These are phyloP conservation scores for Quercus robur DNA, from an alignment of 306 rosid genomes.

Conservation along the genomic window DNA sequence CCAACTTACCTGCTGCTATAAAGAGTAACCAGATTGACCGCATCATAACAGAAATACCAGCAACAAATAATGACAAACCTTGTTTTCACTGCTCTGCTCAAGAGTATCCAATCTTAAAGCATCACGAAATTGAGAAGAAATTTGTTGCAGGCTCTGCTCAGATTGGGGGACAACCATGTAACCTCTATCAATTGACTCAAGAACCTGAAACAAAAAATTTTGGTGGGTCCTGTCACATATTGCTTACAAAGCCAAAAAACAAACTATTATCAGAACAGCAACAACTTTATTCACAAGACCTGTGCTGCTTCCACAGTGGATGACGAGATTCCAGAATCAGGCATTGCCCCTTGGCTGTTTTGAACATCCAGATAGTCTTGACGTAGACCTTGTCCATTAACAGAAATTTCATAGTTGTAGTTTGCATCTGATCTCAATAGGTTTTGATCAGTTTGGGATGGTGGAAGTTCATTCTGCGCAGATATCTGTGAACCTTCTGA, in stretches of 20 bases:
- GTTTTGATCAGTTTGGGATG: constrained; percentile 66
- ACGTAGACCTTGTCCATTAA: constrained; percentile 65
- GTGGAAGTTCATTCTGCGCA: constrained; percentile 48
- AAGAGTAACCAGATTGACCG: background rate
- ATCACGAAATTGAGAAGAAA: constrained; percentile 78
- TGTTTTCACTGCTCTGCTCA: constrained; percentile 51
- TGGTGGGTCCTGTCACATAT: background rate
- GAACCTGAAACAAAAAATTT: constrained; percentile 32
- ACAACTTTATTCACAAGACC: constrained; percentile 36
- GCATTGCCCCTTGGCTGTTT: constrained; percentile 47
- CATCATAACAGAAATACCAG: background rate
- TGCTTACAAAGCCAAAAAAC: background rate
- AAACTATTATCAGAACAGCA: background rate
- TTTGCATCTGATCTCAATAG: constrained; percentile 53
- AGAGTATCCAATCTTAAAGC: constrained; percentile 58
- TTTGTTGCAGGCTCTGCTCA: constrained; percentile 65
- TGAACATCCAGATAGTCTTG: constrained; percentile 59
- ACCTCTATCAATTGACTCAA: constrained; percentile 55
- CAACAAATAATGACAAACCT: constrained; percentile 30
- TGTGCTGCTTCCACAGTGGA: constrained; percentile 59
- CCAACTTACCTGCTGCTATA: constrained; percentile 7
- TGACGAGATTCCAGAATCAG: constrained; percentile 52
- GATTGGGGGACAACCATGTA: constrained; percentile 49
- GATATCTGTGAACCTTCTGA: constrained; percentile 61
- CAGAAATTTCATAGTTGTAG: constrained; percentile 63